Evolutionary conservation across 2,329 filamentous ascomycete species (phyloP).

Genomic region (Epichloe gansuensis): DNA sequence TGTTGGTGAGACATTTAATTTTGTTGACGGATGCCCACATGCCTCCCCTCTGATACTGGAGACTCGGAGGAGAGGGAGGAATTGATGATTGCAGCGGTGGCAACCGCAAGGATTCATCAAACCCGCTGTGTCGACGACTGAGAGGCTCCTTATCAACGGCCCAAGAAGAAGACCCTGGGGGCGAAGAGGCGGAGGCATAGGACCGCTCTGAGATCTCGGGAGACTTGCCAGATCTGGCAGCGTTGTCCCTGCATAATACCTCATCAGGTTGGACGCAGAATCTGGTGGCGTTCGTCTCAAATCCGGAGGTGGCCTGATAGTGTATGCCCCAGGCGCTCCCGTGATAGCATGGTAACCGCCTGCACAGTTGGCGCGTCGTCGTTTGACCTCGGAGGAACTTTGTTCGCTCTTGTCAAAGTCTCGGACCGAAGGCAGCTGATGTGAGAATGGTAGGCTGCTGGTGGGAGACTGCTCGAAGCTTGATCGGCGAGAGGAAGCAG

Average conservation of each 20-base stretch:
- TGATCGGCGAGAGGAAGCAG: constrained; percentile 14
- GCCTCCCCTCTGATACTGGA: constrained; percentile 15
- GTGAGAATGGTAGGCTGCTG: constrained; percentile 12
- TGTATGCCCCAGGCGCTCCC: constrained; percentile 5
- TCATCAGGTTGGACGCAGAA: constrained; percentile 8
- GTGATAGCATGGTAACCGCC: constrained; percentile 20
- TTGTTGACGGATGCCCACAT: constrained; percentile 15
- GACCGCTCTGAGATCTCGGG: constrained; percentile 22
- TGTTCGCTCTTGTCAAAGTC: constrained; percentile 27
- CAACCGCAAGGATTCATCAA: constrained; percentile 41
- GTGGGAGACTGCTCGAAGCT: constrained; percentile 17
- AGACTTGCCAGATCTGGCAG: constrained; percentile 19
- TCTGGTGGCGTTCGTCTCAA: constrained; percentile 12
- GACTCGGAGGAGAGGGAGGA: constrained; percentile 18
- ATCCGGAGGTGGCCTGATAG: constrained; percentile 7
- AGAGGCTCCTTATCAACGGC: constrained; percentile 17
- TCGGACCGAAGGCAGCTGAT: constrained; percentile 13
- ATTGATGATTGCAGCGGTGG: constrained; percentile 39
- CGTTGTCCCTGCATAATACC: constrained; percentile 14
- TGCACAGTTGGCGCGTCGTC: constrained; percentile 44
- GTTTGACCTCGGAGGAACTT: constrained; percentile 43
- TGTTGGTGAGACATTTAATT: constrained; percentile 11
- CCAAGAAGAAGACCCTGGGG: constrained; percentile 22
- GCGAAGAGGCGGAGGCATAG: constrained; percentile 45
- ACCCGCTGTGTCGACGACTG: constrained; percentile 32